Evolutionary conservation across 306 rosid genomes (phyloP).

Genomic region (Arachis stenosperma): DNA sequence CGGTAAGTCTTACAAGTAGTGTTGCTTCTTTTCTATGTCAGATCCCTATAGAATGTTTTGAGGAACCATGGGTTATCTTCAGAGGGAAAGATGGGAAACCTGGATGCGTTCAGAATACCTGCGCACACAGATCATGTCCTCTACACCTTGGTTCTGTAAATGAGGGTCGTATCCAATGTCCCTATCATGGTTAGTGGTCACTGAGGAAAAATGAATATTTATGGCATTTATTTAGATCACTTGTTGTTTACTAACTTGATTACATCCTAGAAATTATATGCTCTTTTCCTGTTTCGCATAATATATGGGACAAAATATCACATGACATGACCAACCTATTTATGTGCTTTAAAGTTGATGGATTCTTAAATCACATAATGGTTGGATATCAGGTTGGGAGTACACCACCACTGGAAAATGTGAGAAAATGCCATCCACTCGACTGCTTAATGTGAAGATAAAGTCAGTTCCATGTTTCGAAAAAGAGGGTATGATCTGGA

Average conservation of each 20-base stretch:
- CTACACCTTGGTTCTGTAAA: slow-evolving; percentile 90
- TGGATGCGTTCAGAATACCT: slow-evolving; percentile 94
- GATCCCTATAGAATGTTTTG: slow-evolving; percentile 92
- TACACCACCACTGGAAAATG: slow-evolving; percentile 93
- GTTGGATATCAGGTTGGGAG: slow-evolving; percentile 84
- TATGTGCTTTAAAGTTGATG: background rate
- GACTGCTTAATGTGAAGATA: slow-evolving; percentile 64
- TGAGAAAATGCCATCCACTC: slow-evolving; percentile 97
- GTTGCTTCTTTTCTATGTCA: slow-evolving; percentile 52
- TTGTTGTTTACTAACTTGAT: background rate
- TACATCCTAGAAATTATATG: background rate
- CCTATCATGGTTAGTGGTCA: slow-evolving; percentile 82
- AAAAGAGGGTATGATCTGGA: slow-evolving; percentile 95
- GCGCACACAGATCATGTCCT: slow-evolving; percentile 99
- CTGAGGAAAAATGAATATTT: slow-evolving; percentile 11
- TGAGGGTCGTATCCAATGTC: slow-evolving; percentile 92
- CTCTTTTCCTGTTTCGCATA: background rate
- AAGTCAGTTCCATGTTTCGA: slow-evolving; percentile 91
- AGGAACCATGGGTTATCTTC: slow-evolving; percentile 94
- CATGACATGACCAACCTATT: slow-evolving; percentile 2
- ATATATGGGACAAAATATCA: background rate
- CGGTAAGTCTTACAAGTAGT: slow-evolving; percentile 32
- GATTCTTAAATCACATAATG: slow-evolving; percentile 33
- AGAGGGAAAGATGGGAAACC: slow-evolving; percentile 93
- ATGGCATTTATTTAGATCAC: background rate